Base-by-base conservation (phyloP, 2,329 filamentous ascomycete species). In the Aspergillus terreus region DNA sequence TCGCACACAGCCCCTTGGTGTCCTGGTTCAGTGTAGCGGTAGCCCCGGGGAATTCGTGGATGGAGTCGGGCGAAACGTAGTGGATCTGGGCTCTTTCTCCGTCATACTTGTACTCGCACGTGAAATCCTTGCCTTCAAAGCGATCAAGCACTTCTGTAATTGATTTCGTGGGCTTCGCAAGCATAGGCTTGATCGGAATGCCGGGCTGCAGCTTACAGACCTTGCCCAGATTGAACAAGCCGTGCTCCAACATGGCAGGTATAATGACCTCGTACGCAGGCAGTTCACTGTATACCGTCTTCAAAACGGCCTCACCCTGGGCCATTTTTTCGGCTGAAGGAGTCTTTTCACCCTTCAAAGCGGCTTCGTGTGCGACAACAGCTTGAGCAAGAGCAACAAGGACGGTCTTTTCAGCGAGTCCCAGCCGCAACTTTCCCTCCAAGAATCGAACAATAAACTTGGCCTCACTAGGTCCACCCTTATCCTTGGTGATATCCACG, bases 61-160 rank as follows among this genome's bases (percentile, higher is more conserved):
- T 77, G 9, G 88, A 82, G 55, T 92, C 88, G 56, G 90, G 89
- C 4, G 92, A 86, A 30, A 97, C 90, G 61, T 95, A 99, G 69
- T 99, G 94, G 46, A 99, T 97, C 68, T 99, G 94, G n/a, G 94
- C 94, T 67, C 94, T 82, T 72, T 99, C 94, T 45, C 94, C 94
- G 63, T 99, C 94, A 66, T 99, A 99, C 71, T 99, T 99, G 79
- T 95, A 99, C 70, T 99, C 94, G 74, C 94, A 99, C 1, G 94
- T 97, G 65, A 99, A 99, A 23, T 87, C 88, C 67, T 96, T 94
- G 57, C 88, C 85, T 68, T 97, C 94, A 59, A 99, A 99, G 4
- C 94, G 88, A 71, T 99, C 92, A 10, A 99, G 80, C 0, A 99
- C 94, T 73, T 99, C 94, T 1, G 92, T 96, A 63, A 99, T 96